A percentile compares a stretch with the other conserved stretches of the same genome.
Conservation (phyloP, 2,329 filamentous ascomycete species). For the Fusarium sp. region DNA sequence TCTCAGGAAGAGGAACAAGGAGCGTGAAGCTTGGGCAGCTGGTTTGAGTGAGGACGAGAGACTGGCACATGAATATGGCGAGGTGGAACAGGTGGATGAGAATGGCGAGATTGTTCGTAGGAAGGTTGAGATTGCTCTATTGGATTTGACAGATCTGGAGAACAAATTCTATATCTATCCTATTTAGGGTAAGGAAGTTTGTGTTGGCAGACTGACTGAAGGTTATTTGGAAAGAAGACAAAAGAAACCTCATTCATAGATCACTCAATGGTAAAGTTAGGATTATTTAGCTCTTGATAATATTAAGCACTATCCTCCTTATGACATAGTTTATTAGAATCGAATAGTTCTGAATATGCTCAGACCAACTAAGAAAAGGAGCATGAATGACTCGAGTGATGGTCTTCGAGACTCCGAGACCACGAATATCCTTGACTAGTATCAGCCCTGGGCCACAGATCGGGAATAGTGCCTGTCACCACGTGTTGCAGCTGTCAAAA, state of each 20-base stretch:
- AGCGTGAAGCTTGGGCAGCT: constrained; percentile 40
- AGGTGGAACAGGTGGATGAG: constrained; percentile 50
- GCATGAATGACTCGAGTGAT: neutral
- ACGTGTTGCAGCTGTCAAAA: constrained; percentile 5
- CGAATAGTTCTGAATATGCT: too few species aligned
- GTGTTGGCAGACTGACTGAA: neutral
- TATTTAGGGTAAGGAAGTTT: constrained; percentile 5
- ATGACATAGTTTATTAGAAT: too few species aligned
- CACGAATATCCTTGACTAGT: too few species aligned
- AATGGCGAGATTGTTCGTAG: constrained; percentile 47
- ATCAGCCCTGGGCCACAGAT: neutral
- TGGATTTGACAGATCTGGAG: constrained; percentile 57
- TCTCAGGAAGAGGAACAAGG: constrained; percentile 50
- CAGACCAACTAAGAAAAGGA: neutral
- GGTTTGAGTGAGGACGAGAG: constrained; percentile 27
- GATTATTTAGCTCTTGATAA: too few species aligned
- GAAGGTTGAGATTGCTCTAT: constrained; percentile 54
- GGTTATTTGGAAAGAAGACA: neutral
- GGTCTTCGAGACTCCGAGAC: neutral
- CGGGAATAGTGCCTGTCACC: neutral
- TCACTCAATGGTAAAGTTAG: too few species aligned
- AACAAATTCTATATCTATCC: constrained; percentile 57
- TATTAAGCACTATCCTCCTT: too few species aligned
- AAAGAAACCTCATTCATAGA: neutral
- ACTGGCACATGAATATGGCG: constrained; percentile 44